Evolutionary conservation across 1,139 yeast genomes (phyloP).

Genomic region (Pichia sp.): DNA sequence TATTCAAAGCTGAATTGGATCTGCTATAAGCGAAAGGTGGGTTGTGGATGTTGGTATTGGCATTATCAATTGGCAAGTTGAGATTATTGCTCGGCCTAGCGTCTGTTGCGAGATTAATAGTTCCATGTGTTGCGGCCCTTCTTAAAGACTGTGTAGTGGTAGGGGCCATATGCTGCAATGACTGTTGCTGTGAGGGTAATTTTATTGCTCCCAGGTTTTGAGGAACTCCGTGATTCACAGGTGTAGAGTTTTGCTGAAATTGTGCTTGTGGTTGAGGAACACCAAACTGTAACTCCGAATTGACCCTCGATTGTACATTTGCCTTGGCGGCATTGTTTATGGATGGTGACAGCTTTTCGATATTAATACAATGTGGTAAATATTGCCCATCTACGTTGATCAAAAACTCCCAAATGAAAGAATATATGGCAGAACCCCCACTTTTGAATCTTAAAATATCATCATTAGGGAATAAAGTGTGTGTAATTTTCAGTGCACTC

Average conservation of each 20-base stretch:
- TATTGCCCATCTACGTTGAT: slow-evolving; percentile 15
- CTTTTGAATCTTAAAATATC: slow-evolving; percentile 21
- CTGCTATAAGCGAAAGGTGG: neutral
- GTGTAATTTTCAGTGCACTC: slow-evolving; percentile 26
- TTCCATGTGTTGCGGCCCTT: neutral
- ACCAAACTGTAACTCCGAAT: neutral
- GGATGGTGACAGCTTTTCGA: slow-evolving; percentile 8
- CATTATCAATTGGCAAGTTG: neutral
- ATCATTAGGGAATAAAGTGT: slow-evolving; percentile 29
- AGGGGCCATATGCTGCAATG: neutral
- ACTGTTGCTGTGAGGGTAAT: neutral
- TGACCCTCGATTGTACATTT: neutral
- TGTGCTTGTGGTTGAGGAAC: neutral
- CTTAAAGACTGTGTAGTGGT: neutral
- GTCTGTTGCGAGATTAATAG: neutral
- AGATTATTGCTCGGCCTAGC: neutral
- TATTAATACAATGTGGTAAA: slow-evolving; percentile 25
- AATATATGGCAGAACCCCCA: slow-evolving; percentile 23
- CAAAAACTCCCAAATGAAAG: slow-evolving; percentile 31
- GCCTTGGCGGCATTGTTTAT: neutral
- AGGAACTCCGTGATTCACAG: neutral
- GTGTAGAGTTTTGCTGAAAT: neutral
- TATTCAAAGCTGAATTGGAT: neutral
- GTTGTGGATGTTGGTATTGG: neutral
- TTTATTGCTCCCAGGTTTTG: neutral